Percentiles rank a stretch among this genome's conserved stretches.
These are phyloP conservation scores for Huntiella omanensis DNA, from an alignment of 2,329 filamentous ascomycete genomes.

Conservation along the genomic window DNA sequence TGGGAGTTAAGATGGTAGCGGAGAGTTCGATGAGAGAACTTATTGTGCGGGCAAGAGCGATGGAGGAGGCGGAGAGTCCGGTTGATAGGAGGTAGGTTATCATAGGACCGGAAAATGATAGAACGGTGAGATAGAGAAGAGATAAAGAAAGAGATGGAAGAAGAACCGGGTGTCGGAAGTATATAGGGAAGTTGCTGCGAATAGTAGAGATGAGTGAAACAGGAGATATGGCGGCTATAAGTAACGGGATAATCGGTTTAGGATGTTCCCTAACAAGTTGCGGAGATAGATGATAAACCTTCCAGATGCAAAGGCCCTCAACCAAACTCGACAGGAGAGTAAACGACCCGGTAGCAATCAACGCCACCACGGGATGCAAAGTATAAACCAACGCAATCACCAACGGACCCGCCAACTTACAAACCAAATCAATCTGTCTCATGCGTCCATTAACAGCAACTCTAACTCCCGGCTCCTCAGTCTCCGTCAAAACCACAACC, in stretches of 20 bases:
- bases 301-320: slow-evolving; percentile 30
- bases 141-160: slow-evolving; percentile 40
- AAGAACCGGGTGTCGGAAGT: slow-evolving; percentile 35
- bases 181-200: slow-evolving; percentile 20
- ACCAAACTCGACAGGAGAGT: slow-evolving; percentile 28
- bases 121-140: slow-evolving; percentile 42
- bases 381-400: slow-evolving; percentile 33
- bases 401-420: slow-evolving; percentile 38
- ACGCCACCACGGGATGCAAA: slow-evolving; percentile 27
- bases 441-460: slow-evolving; percentile 36
- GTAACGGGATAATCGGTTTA: background rate
- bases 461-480: slow-evolving; percentile 1
- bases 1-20: slow-evolving; percentile 41
- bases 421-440: slow-evolving; percentile 41
- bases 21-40: slow-evolving; percentile 37
- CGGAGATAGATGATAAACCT: slow-evolving; percentile 15
- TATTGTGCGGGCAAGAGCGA: slow-evolving; percentile 33
- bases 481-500: slow-evolving; percentile 27
- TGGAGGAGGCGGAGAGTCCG: slow-evolving; percentile 30
- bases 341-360: slow-evolving; percentile 29
- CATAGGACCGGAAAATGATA: slow-evolving; percentile 43
- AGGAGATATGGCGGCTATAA: background rate
- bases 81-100: slow-evolving; percentile 40
- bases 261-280: slow-evolving; percentile 9
- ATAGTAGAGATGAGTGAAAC: background rate